Evolutionary conservation across 495 filamentous ascomycete species (phyloP).

Genomic region (Peziza echinospora): DNA sequence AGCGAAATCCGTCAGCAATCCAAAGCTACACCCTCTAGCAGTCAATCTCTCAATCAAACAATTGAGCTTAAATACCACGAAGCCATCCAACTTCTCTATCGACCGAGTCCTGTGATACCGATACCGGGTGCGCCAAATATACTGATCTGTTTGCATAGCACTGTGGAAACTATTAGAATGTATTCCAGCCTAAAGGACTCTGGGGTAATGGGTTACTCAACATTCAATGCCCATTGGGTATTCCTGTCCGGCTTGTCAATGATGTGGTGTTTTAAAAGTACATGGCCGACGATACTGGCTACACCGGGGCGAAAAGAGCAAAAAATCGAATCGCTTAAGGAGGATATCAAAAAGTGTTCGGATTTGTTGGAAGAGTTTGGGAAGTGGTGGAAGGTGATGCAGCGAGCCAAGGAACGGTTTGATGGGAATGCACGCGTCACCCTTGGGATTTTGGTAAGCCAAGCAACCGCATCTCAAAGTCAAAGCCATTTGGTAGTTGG

Average conservation of each 20-base stretch:
- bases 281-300: conserved; percentile 4
- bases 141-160: conserved; percentile 11
- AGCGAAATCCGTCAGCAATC: conserved; percentile 10
- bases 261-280: conserved; percentile 1
- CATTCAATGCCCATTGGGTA: conserved; percentile 13
- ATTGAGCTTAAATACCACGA: conserved; percentile 17
- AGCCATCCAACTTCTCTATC: conserved; percentile 17
- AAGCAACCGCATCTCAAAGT: no score
- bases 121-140: conserved; percentile 3
- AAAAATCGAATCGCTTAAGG: conserved; percentile 5
- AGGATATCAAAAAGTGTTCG: conserved; percentile 7
- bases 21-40: conserved; percentile 1
- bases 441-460: neutral
- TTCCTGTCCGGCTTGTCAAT: conserved; percentile 12
- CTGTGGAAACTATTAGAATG: conserved; percentile 15
- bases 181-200: conserved; percentile 11
- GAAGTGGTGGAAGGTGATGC: neutral
- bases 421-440: neutral
- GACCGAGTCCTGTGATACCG: conserved; percentile 10
- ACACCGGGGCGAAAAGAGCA: conserved; percentile 8
- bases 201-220: conserved; percentile 9
- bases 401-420: neutral
- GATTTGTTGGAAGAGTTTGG: neutral
- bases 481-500: no score
- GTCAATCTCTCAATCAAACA: conserved; percentile 7